These are phyloP conservation scores for Cyclocybe aegerita DNA, from an alignment of 768 basidiomycete genomes.

Conservation along the genomic window DNA sequence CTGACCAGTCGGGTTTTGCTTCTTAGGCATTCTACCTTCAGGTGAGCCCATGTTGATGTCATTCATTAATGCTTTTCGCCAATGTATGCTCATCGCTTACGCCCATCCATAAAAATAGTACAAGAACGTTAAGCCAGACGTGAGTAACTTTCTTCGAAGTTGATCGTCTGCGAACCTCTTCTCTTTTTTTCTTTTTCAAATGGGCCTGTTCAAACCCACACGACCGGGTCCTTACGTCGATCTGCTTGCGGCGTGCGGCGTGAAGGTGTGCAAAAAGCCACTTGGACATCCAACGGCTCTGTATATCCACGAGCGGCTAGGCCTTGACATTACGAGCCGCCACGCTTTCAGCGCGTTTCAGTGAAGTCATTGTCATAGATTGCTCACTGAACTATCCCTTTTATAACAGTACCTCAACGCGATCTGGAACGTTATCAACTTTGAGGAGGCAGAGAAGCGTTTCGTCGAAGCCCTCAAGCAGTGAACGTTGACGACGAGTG, in stretches of 20 bases:
- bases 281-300: too few species aligned
- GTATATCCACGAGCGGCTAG: too few species aligned
- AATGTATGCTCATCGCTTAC: not conserved
- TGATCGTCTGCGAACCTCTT: not conserved
- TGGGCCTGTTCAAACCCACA: too few species aligned
- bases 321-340: too few species aligned
- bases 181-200: too few species aligned
- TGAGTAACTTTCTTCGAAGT: constrained; percentile 40
- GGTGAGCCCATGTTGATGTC: constrained; percentile 29
- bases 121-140: constrained; percentile 92
- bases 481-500: constrained; percentile 1
- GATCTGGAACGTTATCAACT: constrained; percentile 97
- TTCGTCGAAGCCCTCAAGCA: constrained; percentile 33
- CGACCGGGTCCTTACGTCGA: too few species aligned
- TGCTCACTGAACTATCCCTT: not conserved
- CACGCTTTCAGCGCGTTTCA: too few species aligned
- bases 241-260: too few species aligned
- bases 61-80: not conserved
- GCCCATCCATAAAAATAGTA: constrained; percentile 44
- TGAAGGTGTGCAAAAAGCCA: too few species aligned
- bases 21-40: constrained; percentile 70
- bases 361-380: too few species aligned
- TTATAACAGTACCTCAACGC: constrained; percentile 77
- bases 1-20: not conserved
- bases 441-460: constrained; percentile 82